phyloP scores from a whole-genome alignment of 139 green algal species.

The Auxenochlorella pyrenoidosa region DNA sequence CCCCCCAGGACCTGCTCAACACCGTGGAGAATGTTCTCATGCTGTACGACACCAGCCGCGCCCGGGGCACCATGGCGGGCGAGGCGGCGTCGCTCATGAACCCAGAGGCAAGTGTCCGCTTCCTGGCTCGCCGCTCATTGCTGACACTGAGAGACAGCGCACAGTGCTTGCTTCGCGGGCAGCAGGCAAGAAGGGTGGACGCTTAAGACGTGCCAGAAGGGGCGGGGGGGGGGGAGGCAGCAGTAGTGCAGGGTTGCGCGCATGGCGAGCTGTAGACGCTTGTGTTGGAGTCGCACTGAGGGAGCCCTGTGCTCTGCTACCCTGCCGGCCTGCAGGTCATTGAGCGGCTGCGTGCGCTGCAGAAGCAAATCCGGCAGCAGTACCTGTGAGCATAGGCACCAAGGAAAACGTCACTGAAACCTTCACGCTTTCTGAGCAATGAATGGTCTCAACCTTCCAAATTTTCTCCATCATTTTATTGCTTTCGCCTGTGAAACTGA shows the following conservation, averaged over 20 bases:
- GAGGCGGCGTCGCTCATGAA: slow-evolving; percentile 76
- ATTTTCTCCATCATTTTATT: too few species aligned
- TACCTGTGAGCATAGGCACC: slow-evolving; percentile 53
- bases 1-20: slow-evolving; percentile 60
- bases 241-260: not conserved
- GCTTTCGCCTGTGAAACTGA: too few species aligned
- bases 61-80: slow-evolving; percentile 51
- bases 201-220: too few species aligned
- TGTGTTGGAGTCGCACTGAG: not conserved
- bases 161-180: too few species aligned
- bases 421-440: not conserved
- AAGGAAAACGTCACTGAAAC: too few species aligned
- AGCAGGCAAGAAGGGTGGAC: too few species aligned
- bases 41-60: slow-evolving; percentile 55
- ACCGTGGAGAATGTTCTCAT: slow-evolving; percentile 69
- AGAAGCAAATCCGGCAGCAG: slow-evolving; percentile 55
- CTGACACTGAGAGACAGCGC: too few species aligned
- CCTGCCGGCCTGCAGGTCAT: slow-evolving; percentile 58
- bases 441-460: not conserved
- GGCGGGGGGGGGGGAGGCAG: too few species aligned
- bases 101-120: slow-evolving; percentile 51
- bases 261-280: too few species aligned
- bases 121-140: not conserved
- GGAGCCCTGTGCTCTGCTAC: too few species aligned
- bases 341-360: slow-evolving; percentile 62